Conservation (phyloP, 2,329 filamentous ascomycete species). For the Dissoconium aciculare region DNA sequence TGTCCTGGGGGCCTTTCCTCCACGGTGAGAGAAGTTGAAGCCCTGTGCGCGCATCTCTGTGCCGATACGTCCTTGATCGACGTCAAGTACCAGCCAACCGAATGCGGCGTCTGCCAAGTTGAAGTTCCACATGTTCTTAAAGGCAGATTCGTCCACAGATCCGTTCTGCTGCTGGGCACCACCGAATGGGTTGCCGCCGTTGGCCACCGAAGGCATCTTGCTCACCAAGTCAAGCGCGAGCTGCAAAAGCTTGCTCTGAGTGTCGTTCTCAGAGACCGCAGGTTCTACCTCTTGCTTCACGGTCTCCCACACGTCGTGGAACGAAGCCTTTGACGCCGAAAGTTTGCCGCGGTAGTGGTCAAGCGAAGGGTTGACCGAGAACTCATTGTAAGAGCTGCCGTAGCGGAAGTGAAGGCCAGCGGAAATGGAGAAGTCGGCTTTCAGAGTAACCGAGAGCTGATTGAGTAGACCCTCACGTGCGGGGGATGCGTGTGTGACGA, state of each 20-base stretch:
- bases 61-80: constrained; percentile 88
- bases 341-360: constrained; percentile 98
- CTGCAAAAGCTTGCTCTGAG: constrained; percentile 79
- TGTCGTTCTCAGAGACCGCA: constrained; percentile 83
- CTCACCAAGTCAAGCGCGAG: constrained; percentile 88
- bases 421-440: constrained; percentile 96
- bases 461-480: constrained; percentile 93
- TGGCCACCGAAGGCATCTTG: constrained; percentile 93
- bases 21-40: constrained; percentile 96
- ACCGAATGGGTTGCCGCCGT: constrained; percentile 92
- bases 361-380: constrained; percentile 93
- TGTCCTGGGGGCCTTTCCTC: constrained; percentile 48
- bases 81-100: constrained; percentile 85
- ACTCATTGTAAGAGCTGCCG: constrained; percentile 98
- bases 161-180: constrained; percentile 65
- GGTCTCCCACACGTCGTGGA: constrained; percentile 98
- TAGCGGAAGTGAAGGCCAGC: constrained; percentile 97
- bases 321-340: constrained; percentile 92
- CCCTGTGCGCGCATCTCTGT: constrained; percentile 98
- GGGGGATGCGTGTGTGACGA: constrained; percentile 92
- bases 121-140: constrained; percentile 99
- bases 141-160: constrained; percentile 93
- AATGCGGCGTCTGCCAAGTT: constrained; percentile 95
- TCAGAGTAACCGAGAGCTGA: constrained; percentile 90
- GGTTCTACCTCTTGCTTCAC: constrained; percentile 93